A percentile compares a stretch with the other conserved stretches of the same genome.
Evolutionary conservation across 345 rosid genomes (phyloP).

Genomic region (Kandelia obovata): DNA sequence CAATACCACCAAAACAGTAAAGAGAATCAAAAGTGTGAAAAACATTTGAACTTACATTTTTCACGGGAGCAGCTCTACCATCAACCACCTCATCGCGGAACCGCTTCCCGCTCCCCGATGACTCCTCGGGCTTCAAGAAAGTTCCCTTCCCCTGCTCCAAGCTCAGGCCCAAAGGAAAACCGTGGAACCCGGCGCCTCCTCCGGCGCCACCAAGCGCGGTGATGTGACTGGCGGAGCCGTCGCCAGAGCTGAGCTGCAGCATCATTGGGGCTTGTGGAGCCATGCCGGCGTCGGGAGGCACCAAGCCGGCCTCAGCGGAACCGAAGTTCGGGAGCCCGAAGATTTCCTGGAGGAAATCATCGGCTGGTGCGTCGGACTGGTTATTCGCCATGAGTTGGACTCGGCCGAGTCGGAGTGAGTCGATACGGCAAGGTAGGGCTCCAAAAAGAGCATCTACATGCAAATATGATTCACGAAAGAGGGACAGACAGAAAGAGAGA

Average conservation of each 20-base stretch:
- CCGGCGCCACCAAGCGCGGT: conserved; percentile 37
- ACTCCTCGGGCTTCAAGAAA: conserved; percentile 75
- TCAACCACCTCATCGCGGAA: conserved; percentile 68
- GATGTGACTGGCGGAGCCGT: conserved; percentile 48
- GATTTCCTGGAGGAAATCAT: conserved; percentile 93
- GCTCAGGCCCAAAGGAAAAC: conserved; percentile 85
- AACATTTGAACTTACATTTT: conserved; percentile 52
- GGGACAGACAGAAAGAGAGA: no score
- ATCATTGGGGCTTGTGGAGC: conserved; percentile 63
- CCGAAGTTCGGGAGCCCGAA: conserved; percentile 71
- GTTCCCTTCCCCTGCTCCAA: conserved; percentile 88
- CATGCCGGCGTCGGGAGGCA: conserved; percentile 45
- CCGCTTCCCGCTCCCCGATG: conserved; percentile 75
- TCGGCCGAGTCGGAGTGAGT: conserved; percentile 31
- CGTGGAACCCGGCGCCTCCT: conserved; percentile 59
- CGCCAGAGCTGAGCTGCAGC: conserved; percentile 84
- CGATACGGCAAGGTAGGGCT: conserved; percentile 15
- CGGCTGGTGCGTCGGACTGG: conserved; percentile 56
- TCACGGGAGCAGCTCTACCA: conserved; percentile 55
- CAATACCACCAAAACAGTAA: conserved; percentile 9
- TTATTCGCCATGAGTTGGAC: conserved; percentile 68
- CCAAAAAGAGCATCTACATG: conserved; percentile 32
- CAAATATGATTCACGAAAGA: not conserved
- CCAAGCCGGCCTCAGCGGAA: conserved; percentile 50
- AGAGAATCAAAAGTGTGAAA: not conserved